Conservation (phyloP, 2,329 filamentous ascomycete species). For the Colletotrichum australisinense region DNA sequence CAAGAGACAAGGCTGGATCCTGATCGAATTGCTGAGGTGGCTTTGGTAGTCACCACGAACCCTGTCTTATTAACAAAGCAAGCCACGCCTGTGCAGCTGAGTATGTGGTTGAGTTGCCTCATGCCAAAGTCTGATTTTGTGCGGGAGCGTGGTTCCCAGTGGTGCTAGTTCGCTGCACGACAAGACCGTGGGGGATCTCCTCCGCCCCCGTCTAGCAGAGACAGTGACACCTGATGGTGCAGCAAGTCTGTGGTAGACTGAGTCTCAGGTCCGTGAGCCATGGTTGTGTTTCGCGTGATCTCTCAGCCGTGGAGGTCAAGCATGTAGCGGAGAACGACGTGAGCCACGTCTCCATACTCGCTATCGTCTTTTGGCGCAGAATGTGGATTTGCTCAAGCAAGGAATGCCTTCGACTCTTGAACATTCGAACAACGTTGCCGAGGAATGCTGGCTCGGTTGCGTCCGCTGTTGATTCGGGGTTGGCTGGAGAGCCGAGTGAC, state of each 20-base stretch:
- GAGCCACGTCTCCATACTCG: not conserved
- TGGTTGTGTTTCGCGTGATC: not conserved
- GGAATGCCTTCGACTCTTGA: constrained; percentile 6
- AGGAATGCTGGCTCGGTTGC: constrained; percentile 6
- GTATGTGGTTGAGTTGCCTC: constrained; percentile 13
- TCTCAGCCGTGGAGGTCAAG: not conserved
- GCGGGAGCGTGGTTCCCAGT: not conserved
- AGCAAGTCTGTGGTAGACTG: constrained; percentile 9
- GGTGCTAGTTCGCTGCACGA: not conserved
- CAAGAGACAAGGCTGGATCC: constrained; percentile 4
- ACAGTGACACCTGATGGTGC: constrained; percentile 13
- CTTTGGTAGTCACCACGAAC: not conserved
- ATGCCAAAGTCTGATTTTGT: constrained; percentile 4
- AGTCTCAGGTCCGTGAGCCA: constrained; percentile 23
- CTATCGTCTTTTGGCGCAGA: not conserved
- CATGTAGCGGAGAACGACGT: not conserved
- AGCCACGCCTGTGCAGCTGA: constrained; percentile 17
- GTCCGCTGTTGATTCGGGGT: not conserved
- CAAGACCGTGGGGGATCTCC: constrained; percentile 9
- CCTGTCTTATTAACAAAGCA: constrained; percentile 8
- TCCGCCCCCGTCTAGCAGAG: not conserved
- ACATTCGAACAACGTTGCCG: not conserved
- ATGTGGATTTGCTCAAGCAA: not conserved
- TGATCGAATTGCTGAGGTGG: constrained; percentile 15
- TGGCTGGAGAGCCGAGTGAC: not conserved